Percentiles rank a stretch among this genome's conserved stretches.
These are phyloP conservation scores for Moesziomyces sp. DNA, from an alignment of 1,284 basidiomycete genomes.

Conservation along the genomic window DNA sequence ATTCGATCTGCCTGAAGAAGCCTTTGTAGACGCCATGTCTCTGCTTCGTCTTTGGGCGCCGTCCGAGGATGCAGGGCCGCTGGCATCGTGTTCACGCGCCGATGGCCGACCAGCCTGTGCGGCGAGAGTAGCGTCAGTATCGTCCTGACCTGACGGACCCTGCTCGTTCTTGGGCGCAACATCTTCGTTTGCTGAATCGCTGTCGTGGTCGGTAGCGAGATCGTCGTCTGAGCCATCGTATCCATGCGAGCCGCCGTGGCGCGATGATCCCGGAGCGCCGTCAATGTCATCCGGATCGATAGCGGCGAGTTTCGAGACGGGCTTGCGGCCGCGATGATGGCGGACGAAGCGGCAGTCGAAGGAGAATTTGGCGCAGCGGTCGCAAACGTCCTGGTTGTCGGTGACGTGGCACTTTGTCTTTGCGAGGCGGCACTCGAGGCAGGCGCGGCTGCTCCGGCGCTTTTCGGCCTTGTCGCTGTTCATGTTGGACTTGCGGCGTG, in stretches of 20 bases:
- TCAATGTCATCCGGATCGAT: conserved; percentile 32
- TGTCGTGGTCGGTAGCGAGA: conserved; percentile 24
- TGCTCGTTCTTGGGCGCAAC: conserved; percentile 1
- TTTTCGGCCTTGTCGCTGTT: conserved; percentile 40
- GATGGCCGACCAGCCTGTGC: background rate
- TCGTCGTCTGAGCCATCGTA: conserved; percentile 24
- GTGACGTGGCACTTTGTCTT: conserved; percentile 48
- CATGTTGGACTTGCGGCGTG: conserved; percentile 26
- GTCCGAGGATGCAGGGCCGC: background rate
- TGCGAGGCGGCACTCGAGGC: conserved; percentile 42
- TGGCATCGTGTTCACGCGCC: conserved; percentile 5
- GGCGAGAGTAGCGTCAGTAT: background rate
- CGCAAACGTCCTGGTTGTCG: conserved; percentile 30
- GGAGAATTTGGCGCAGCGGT: conserved; percentile 43
- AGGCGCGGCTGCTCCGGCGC: conserved; percentile 41
- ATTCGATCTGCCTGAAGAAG: conserved; percentile 15
- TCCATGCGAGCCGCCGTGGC: background rate
- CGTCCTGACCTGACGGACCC: conserved; percentile 4
- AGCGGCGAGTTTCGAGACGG: conserved; percentile 39
- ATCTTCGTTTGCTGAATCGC: conserved; percentile 22
- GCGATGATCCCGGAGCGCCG: conserved; percentile 4
- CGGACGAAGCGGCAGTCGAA: conserved; percentile 46
- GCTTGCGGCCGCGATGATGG: conserved; percentile 43
- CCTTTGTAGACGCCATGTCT: conserved; percentile 3
- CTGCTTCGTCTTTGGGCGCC: conserved; percentile 16